Evolutionary conservation across 2,329 filamentous ascomycete species (phyloP), one percentile per base, ranked within the genome.

Genomic region (Cladosporium sphaerospermum): DNA sequence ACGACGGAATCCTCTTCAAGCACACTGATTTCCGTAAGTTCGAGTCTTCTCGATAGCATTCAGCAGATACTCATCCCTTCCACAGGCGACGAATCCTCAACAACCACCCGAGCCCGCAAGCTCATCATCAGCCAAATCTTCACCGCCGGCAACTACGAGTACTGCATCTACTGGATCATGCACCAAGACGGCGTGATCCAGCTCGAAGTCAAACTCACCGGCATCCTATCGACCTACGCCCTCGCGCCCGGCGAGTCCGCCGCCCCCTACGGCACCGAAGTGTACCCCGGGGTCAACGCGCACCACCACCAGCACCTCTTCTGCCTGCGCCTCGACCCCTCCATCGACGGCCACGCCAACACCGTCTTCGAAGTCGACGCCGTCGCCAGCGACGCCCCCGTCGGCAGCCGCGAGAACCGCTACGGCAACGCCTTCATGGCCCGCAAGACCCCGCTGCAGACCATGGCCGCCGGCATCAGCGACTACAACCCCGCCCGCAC

Each of bases 221-320:
- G 89, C 52, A 95, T 95, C 67, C 75, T 95, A 46, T 95, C 95
- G 75, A 95, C 89, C 0, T 95, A 93, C 62, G 75, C 83, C 33
- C 86, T 95, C 78, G 80, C 83, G 62, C 80, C 83, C 0, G 86
- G 81, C 40, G 89, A 95, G 70, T 88, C 93, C 59, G 85, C 86
- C 8, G 75, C 86, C 33, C 88, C 87, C 56, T 95, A 88, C 88
- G 89, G 89, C 54, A 95, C 89, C 0, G 84, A 95, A 67, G 89
- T 95, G 5, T 91, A 90, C 64, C 86, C 88, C 0, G 83, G 87
- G 33, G 88, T 95, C 64, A 93, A 95, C 64, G 89, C 89, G 1
- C 89, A 95, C 73, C 95, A 95, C 74, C 89, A 95, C 69, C 89
- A 95, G 70, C 89, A 95, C 68, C 78, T 95, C 34, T 95, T 95